Percentiles rank a stretch among this genome's conserved stretches.
Evolutionary conservation across 305 asterid species (phyloP).

Genomic region (Fraxinus ornus): DNA sequence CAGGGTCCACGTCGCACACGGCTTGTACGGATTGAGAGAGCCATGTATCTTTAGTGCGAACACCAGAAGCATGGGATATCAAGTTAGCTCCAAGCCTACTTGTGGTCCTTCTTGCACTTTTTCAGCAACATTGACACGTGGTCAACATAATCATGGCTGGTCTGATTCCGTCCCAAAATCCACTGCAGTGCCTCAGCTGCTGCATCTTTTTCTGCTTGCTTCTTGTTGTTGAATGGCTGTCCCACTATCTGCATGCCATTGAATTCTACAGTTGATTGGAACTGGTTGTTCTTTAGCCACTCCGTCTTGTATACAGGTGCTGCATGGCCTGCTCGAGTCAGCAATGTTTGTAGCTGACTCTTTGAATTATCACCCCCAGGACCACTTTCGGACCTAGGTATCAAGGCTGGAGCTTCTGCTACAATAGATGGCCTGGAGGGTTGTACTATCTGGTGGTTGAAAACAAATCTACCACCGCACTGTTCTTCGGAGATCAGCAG

Average conservation of each 20-base stretch:
- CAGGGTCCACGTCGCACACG: constrained; percentile 6
- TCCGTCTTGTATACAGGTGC: constrained; percentile 66
- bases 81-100: constrained; percentile 25
- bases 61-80: neutral
- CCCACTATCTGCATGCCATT: constrained; percentile 75
- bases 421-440: constrained; percentile 36
- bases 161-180: constrained; percentile 61
- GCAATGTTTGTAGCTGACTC: constrained; percentile 82
- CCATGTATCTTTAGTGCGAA: neutral
- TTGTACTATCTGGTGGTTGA: constrained; percentile 48
- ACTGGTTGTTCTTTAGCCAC: constrained; percentile 62
- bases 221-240: constrained; percentile 77
- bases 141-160: constrained; percentile 48
- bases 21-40: neutral
- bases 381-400: constrained; percentile 54
- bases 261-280: constrained; percentile 62
- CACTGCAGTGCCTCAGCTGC: constrained; percentile 90
- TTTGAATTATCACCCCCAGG: constrained; percentile 95
- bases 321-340: constrained; percentile 79
- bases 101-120: constrained; percentile 74
- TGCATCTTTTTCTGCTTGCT: constrained; percentile 92
- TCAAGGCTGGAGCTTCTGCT: constrained; percentile 32
- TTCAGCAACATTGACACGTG: constrained; percentile 70
- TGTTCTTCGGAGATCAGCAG: constrained; percentile 71
- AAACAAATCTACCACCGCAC: constrained; percentile 70